Conservation (phyloP, 352 stramenopile species). For the Pythium phragmitis region DNA sequence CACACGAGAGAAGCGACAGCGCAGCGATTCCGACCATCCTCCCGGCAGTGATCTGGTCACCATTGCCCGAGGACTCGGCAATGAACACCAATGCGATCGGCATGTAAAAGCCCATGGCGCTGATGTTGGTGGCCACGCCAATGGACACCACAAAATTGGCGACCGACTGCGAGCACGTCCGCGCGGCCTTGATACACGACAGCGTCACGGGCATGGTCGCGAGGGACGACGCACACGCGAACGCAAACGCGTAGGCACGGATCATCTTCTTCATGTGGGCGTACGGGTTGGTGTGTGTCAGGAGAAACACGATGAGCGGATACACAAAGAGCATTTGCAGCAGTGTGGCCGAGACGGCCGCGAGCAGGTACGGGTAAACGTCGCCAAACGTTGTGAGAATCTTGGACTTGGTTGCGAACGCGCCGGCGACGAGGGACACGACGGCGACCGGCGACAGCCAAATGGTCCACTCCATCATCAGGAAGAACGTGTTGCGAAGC, state of each 20-base stretch:
- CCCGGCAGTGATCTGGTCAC: conserved; percentile 44
- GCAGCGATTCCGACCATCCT: conserved; percentile 52
- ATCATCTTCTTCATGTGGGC: conserved; percentile 62
- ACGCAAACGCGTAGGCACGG: conserved; percentile 66
- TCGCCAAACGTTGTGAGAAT: conserved; percentile 37
- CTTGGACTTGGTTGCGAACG: conserved; percentile 52
- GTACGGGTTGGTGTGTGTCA: conserved; percentile 69
- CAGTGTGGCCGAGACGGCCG: conserved; percentile 37
- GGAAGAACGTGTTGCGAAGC: conserved; percentile 69
- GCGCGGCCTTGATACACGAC: conserved; percentile 56
- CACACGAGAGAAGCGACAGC: conserved; percentile 51
- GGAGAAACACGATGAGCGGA: conserved; percentile 58
- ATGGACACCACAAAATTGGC: conserved; percentile 80
- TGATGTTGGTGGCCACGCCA: conserved; percentile 60
- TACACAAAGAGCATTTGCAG: conserved; percentile 55
- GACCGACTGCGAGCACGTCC: conserved; percentile 64
- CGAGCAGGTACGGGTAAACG: conserved; percentile 51
- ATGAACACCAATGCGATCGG: conserved; percentile 62
- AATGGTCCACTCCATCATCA: conserved; percentile 69
- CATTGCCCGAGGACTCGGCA: conserved; percentile 55
- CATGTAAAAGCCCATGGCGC: conserved; percentile 55
- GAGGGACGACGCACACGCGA: conserved; percentile 63
- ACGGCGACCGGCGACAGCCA: conserved; percentile 60
- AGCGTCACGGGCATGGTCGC: conserved; percentile 67
- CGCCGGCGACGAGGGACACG: conserved; percentile 58